These are phyloP conservation scores for Musa beccarii DNA, from an alignment of 176 grass and related monocot species.

Conservation along the genomic window DNA sequence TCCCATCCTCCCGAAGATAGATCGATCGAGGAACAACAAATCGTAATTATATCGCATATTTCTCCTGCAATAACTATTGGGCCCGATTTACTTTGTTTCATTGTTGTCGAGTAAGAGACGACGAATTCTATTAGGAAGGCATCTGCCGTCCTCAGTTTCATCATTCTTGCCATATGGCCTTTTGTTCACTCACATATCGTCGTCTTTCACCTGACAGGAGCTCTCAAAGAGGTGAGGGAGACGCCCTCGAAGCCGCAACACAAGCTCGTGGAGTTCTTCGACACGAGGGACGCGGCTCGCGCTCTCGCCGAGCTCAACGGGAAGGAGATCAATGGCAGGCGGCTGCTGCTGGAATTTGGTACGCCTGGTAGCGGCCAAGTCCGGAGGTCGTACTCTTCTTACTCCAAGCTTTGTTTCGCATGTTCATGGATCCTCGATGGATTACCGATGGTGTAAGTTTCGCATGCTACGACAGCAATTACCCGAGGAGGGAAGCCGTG, in stretches of 20 bases:
- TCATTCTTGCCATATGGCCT: not conserved
- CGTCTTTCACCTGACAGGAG: slow-evolving; percentile 24
- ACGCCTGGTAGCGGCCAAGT: slow-evolving; percentile 16
- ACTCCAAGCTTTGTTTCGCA: not conserved
- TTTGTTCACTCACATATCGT: too few relatives aligned
- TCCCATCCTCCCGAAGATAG: too few relatives aligned
- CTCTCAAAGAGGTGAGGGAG: slow-evolving; percentile 83
- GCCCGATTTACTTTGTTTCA: not conserved
- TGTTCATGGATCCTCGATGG: not conserved
- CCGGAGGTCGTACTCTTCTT: slow-evolving; percentile 21
- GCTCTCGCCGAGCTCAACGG: slow-evolving; percentile 72
- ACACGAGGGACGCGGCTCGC: slow-evolving; percentile 62
- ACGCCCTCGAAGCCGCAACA: slow-evolving; percentile 49
- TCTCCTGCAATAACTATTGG: not conserved
- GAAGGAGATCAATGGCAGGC: slow-evolving; percentile 62
- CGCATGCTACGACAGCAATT: not conserved
- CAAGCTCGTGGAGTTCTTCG: slow-evolving; percentile 95
- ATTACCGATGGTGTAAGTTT: not conserved
- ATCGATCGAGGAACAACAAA: too few relatives aligned
- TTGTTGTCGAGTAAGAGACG: not conserved
- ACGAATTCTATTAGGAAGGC: not conserved
- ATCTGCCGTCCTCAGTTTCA: not conserved
- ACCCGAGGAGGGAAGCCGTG: not conserved
- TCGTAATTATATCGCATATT: not conserved
- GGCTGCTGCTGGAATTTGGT: slow-evolving; percentile 59